These are phyloP conservation scores for Parathielavia hyrcaniae DNA, from an alignment of 495 filamentous ascomycete species.

Conservation along the genomic window DNA sequence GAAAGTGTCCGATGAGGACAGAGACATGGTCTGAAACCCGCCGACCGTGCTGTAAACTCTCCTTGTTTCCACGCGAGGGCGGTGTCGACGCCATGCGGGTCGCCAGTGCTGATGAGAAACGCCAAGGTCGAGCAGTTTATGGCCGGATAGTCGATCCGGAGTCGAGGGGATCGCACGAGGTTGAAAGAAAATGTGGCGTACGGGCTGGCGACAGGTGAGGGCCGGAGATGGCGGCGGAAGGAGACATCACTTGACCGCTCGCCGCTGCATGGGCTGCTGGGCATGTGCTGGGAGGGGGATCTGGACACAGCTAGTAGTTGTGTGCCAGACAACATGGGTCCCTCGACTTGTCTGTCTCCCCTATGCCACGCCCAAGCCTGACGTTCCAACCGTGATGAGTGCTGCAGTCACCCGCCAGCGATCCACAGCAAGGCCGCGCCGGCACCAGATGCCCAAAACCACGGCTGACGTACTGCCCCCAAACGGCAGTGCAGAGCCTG, in stretches of 20 bases:
- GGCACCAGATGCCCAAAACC: conserved; percentile 7
- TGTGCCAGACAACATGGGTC: conserved; percentile 17
- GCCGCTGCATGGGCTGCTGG: conserved; percentile 2
- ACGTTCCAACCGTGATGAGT: conserved; percentile 22
- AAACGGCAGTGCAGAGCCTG: conserved; percentile 17
- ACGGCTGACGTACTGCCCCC: conserved; percentile 6
- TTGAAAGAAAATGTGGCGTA: conserved; percentile 33
- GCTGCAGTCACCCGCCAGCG: conserved; percentile 22
- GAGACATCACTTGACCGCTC: conserved; percentile 21
- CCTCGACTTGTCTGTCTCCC: conserved; percentile 34
- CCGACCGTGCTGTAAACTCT: conserved; percentile 4
- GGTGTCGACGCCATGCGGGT: conserved; percentile 7
- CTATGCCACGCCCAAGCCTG: conserved; percentile 16
- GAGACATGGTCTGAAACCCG: conserved; percentile 17
- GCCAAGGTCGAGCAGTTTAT: neutral
- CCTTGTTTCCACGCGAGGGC: conserved; percentile 15
- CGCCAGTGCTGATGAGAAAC: neutral
- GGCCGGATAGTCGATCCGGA: neutral
- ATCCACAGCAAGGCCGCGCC: conserved; percentile 10
- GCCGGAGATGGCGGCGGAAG: conserved; percentile 14
- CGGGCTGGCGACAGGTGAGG: conserved; percentile 25
- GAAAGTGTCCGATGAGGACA: conserved; percentile 34
- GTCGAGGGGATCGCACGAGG: conserved; percentile 19
- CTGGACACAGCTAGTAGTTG: conserved; percentile 15
- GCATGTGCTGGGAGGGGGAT: neutral